Evolutionary conservation across 768 basidiomycete species (phyloP).

Genomic region (Cubamyces sp.): DNA sequence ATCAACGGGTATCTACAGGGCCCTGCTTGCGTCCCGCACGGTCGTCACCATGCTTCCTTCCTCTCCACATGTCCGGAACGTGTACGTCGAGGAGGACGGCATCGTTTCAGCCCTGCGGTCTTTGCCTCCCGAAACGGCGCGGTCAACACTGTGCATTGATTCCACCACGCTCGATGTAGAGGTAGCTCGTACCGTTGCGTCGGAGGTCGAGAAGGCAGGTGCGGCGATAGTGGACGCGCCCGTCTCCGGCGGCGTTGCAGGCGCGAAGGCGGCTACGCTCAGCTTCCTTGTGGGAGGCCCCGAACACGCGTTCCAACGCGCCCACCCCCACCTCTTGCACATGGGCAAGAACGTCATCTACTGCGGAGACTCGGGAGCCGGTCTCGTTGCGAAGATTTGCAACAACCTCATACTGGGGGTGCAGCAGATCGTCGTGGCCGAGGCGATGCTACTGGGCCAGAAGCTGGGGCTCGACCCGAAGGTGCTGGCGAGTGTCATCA

Average conservation of each 20-base stretch:
- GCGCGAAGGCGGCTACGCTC: conserved; percentile 85
- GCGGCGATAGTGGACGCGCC: conserved; percentile 91
- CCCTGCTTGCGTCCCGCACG: conserved; percentile 61
- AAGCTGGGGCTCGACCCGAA: conserved; percentile 78
- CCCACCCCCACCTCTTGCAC: conserved; percentile 59
- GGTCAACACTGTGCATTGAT: conserved; percentile 76
- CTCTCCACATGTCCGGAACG: conserved; percentile 81
- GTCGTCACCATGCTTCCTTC: conserved; percentile 93
- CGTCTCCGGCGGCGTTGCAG: conserved; percentile 89
- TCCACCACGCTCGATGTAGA: conserved; percentile 88
- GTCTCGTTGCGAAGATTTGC: conserved; percentile 88
- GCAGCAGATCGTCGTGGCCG: conserved; percentile 81
- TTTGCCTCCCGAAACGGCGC: conserved; percentile 41
- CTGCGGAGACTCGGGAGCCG: conserved; percentile 82
- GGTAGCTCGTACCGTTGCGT: conserved; percentile 69
- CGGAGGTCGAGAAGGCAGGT: conserved; percentile 53
- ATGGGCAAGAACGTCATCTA: conserved; percentile 87
- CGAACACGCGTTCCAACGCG: conserved; percentile 55
- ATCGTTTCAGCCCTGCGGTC: conserved; percentile 65
- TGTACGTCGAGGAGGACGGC: conserved; percentile 65
- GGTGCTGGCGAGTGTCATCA: conserved; percentile 81
- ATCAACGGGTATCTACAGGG: conserved; percentile 45
- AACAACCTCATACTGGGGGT: conserved; percentile 66
- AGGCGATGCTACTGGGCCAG: conserved; percentile 88
- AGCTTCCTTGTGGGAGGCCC: conserved; percentile 92